Evolutionary conservation across 2,329 filamentous ascomycete species (phyloP), one percentile per base, ranked within the genome.

Genomic region (Macrophomina tecta): DNA sequence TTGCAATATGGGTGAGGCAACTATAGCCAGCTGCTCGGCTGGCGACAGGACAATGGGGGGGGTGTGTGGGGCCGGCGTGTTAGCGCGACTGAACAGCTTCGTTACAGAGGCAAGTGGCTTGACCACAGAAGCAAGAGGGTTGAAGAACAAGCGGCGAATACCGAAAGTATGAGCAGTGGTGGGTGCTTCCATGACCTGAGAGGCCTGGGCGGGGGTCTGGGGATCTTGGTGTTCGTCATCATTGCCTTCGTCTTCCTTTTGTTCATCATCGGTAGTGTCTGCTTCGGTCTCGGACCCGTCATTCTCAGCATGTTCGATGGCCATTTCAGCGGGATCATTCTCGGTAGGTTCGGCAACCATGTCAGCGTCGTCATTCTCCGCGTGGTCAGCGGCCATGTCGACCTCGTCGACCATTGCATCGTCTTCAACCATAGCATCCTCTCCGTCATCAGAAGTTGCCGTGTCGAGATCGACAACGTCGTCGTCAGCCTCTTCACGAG

Each of bases 251-350:
- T 60, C 36, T 18, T 12, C 9, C 12, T 56, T 34, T 40, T 18
- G 18, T 18, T 56, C 52, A 32, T 60, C 38, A 34, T 23, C 23
- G 2, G 42, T 16, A 12, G 30, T 42, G 30, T 61, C 56, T 48
- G 28, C 56, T 46, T 62, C 58, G 7, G 58, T 62, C 45, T 62
- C 58, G n/a, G 58, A 62, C 1, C 16, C 52, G 4, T 38, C 52
- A 23, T 49, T 34, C 28, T 61, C 56, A 34, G 40, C 18, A 18
- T 48, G 40, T 18, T 61, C 56, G 8, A 16, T 28, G 18, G 46
- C 56, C 3, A 40, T 61, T 16, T 61, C 56, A 8, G 40, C 45
- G 9, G 46, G 28, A 1, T 36, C 58, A 12, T 14, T 28, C 56
- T 45, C 34, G 7, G 56, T 28, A 7, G 30, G 40, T 18, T 61